Base-by-base conservation (phyloP, 2,329 filamentous ascomycete genomes). In the Fusarium tanahbumbuense region DNA sequence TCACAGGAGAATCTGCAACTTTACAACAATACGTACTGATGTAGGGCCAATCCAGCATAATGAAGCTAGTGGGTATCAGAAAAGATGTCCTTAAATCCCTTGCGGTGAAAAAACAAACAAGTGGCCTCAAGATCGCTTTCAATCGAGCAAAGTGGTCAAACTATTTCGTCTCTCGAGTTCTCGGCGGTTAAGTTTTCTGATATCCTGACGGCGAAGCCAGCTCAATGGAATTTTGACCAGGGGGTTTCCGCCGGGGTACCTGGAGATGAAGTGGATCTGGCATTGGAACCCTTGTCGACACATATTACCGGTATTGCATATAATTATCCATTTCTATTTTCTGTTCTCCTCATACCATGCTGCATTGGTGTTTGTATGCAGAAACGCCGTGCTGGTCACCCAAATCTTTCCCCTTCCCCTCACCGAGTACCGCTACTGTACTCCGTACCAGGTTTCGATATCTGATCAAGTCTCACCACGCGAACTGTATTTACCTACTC, bases 331-430 rank as follows among this genome's bases (percentile, higher is more conserved):
- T 41, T 28, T 12, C 27, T 54, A 45, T 32, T 45, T 52, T 37
- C 41, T 27, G 22, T 44, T 56, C 48, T 55, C 57, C 54, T 59
- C 44, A 42, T 63, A 55, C 71, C 62, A 74, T 62, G 56, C 67
- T 73, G 34, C 47, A 64, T 74, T 72, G 62, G 68, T 70, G 60
- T 62, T 55, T 56, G 53, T 67, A 66, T 68, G 62, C 72, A 74
- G 72, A 64, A 66, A 57, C 47, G 45, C 37, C 27, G 18, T 45
- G 44, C 48, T 59, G 46, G 54, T 41, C 44, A 50, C 53, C 37
- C 46, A 58, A 56, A 55, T 48, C 28, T 69, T 63, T 71, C 46
- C 59, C 42, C 48, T 58, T 56, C 55, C 41, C 30, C 34, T 70
- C 63, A 68, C 68, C 67, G 63, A 64, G 54, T 16, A 45, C 27